Percentiles rank a stretch among this genome's conserved stretches.
Conservation (phyloP, 2,329 filamentous ascomycete genomes). For the Fusarium hostae region DNA sequence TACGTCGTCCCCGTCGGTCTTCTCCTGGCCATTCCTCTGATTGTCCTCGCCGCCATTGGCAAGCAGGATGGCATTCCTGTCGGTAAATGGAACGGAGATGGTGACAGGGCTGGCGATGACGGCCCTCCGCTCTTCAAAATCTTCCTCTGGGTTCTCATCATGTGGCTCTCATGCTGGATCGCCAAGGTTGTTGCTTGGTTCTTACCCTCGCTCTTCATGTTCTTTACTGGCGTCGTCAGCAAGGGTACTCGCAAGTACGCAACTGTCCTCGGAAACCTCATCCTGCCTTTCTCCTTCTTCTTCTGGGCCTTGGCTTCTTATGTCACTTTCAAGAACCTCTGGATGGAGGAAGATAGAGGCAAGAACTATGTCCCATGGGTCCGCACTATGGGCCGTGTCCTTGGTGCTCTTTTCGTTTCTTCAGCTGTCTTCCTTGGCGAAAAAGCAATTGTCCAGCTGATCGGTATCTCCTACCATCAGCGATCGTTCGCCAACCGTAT, state of each 20-base stretch:
- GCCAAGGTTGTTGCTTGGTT: slow-evolving; percentile 72
- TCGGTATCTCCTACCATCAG: slow-evolving; percentile 86
- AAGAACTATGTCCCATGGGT: slow-evolving; percentile 61
- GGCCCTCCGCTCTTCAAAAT: slow-evolving; percentile 68
- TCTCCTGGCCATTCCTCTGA: slow-evolving; percentile 70
- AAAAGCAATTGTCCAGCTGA: slow-evolving; percentile 82
- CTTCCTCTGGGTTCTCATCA: slow-evolving; percentile 75
- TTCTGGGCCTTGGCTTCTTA: slow-evolving; percentile 74
- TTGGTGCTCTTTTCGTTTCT: slow-evolving; percentile 74
- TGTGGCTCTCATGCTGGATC: slow-evolving; percentile 75
- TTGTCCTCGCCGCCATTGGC: slow-evolving; percentile 62
- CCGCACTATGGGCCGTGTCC: slow-evolving; percentile 69
- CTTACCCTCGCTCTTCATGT: slow-evolving; percentile 72
- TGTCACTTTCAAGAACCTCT: slow-evolving; percentile 70
- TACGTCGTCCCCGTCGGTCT: slow-evolving; percentile 73
- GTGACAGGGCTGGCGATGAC: slow-evolving; percentile 16
- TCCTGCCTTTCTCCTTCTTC: slow-evolving; percentile 74
- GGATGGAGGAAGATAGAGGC: slow-evolving; percentile 45
- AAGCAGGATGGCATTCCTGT: slow-evolving; percentile 36
- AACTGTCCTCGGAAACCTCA: slow-evolving; percentile 70
- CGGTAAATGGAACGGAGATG: slow-evolving; percentile 16
- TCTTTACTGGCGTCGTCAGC: slow-evolving; percentile 75
- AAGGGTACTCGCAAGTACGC: slow-evolving; percentile 77
- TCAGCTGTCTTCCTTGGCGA: slow-evolving; percentile 79
- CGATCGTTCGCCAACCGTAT: slow-evolving; percentile 86